These are phyloP conservation scores for Achlya hypogyna DNA, from an alignment of 352 stramenopile species.

Conservation along the genomic window DNA sequence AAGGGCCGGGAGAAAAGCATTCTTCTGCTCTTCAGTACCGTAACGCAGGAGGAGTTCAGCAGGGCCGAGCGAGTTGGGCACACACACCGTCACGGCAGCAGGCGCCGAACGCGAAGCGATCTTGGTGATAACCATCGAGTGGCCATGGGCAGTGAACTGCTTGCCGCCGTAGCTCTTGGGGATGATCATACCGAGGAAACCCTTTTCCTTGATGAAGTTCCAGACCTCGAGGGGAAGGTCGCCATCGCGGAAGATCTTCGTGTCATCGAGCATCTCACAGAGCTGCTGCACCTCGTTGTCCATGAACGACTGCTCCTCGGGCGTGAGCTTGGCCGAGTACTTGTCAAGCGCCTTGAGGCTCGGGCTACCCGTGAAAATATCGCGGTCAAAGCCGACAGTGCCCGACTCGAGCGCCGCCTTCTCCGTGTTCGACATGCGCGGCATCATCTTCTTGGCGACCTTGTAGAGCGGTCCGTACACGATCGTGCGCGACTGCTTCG, in stretches of 20 bases:
- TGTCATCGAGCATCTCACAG: conserved; percentile 95
- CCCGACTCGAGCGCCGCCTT: conserved; percentile 92
- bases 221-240: conserved; percentile 89
- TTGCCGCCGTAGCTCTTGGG: conserved; percentile 92
- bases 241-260: conserved; percentile 86
- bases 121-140: conserved; percentile 91
- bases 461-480: conserved; percentile 89
- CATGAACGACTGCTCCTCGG: conserved; percentile 92
- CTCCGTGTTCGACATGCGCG: conserved; percentile 92
- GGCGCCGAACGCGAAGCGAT: conserved; percentile 87
- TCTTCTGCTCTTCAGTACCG: conserved; percentile 93
- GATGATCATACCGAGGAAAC: conserved; percentile 98
- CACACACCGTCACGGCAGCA: conserved; percentile 90
- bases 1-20: conserved; percentile 91
- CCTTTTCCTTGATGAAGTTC: conserved; percentile 94
- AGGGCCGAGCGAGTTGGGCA: conserved; percentile 95
- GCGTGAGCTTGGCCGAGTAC: conserved; percentile 88
- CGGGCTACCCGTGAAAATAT: conserved; percentile 94
- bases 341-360: conserved; percentile 89
- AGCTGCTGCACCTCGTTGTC: conserved; percentile 93
- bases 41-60: conserved; percentile 94
- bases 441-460: conserved; percentile 92
- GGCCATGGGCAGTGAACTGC: conserved; percentile 85
- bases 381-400: conserved; percentile 95
- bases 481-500: conserved; percentile 52